Percentiles rank a stretch among this genome's conserved stretches.
phyloP scores from a whole-genome alignment of 257 asterid species.

The Plantago elongata region DNA sequence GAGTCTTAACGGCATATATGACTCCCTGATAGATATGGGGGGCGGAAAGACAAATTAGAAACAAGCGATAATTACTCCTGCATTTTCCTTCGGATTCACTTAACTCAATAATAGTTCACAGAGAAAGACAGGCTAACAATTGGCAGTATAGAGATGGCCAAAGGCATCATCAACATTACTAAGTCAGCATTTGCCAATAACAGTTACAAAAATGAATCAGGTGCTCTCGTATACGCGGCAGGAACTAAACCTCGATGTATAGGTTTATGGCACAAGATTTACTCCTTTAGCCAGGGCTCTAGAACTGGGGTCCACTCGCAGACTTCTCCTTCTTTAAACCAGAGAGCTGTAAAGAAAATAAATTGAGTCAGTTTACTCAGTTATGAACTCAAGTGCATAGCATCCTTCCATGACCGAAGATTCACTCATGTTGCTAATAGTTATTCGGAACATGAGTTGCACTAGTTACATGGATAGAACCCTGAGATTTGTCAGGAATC shows the following conservation, averaged over 20 bases:
- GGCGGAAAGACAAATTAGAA: no score
- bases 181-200: neutral
- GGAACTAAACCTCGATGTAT: conserved; percentile 21
- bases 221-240: conserved; percentile 10
- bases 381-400: no score
- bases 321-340: conserved; percentile 79
- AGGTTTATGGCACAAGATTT: conserved; percentile 2
- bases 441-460: neutral
- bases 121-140: conserved; percentile 4
- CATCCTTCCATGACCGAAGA: neutral
- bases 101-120: neutral
- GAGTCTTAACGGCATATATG: no score
- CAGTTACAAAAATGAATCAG: conserved; percentile 23
- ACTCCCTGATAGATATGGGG: no score
- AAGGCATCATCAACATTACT: neutral
- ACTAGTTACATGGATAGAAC: no score
- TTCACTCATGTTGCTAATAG: neutral
- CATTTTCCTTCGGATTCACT: neutral
- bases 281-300: conserved; percentile 75
- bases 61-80: no score
- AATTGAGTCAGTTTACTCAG: conserved; percentile 4
- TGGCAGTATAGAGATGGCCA: neutral
- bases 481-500: no score
- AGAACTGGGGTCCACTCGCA: conserved; percentile 60
- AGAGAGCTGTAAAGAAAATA: conserved; percentile 45